phyloP scores from a whole-genome alignment of 257 asterid genomes.

The Vinca minor region DNA sequence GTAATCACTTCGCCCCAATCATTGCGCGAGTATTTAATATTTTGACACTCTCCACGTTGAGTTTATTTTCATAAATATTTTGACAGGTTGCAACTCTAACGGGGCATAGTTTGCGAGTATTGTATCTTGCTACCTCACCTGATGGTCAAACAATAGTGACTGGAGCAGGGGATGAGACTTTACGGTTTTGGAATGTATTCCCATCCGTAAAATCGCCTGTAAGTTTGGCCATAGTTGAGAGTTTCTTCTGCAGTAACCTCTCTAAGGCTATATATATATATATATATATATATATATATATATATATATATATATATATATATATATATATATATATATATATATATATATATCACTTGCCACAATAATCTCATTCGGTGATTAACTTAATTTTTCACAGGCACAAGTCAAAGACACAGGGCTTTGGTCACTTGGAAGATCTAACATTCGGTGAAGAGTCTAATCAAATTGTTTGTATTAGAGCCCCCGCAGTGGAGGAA shows the following conservation, averaged over 20 bases:
- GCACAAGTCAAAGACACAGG: conserved; percentile 76
- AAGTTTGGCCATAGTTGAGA: conserved; percentile 15
- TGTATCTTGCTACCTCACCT: conserved; percentile 90
- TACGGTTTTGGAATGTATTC: conserved; percentile 85
- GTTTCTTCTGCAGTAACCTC: too few species aligned
- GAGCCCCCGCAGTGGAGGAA: too few species aligned
- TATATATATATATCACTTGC: too few species aligned
- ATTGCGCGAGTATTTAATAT: too few species aligned
- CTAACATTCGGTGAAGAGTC: conserved; percentile 45
- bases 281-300: too few species aligned
- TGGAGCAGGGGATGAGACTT: conserved; percentile 96
- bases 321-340: too few species aligned
- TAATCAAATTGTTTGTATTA: background rate
- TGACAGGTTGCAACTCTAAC: conserved; percentile 89
- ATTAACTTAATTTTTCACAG: conserved; percentile 42
- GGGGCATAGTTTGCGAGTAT: conserved; percentile 82
- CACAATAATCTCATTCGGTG: background rate
- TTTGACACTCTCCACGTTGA: too few species aligned
- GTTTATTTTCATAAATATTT: too few species aligned
- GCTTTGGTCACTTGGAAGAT: conserved; percentile 88
- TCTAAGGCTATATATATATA: too few species aligned
- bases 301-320: too few species aligned
- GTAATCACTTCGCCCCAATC: too few species aligned
- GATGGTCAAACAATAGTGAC: conserved; percentile 99
- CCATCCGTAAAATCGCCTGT: conserved; percentile 81